Conservation (phyloP, 75 land plant genomes). For the Azolla pinnata region DNA sequence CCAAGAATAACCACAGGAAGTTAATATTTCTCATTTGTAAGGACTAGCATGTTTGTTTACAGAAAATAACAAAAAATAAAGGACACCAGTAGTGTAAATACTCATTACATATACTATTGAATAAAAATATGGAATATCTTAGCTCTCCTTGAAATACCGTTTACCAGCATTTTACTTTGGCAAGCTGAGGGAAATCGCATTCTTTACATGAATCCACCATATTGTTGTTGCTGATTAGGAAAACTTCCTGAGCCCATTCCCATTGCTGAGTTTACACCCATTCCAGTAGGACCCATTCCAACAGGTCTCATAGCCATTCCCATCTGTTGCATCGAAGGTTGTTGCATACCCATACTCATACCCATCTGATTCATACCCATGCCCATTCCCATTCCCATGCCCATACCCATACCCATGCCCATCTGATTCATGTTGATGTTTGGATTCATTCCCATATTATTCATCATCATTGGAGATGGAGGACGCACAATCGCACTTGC, state of each 20-base stretch:
- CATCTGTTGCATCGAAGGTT: slow-evolving; percentile 16
- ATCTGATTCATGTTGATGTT: slow-evolving; percentile 40
- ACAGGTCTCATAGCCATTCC: slow-evolving; percentile 39
- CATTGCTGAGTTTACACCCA: slow-evolving; percentile 34
- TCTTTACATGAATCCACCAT: no score
- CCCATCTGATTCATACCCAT: slow-evolving; percentile 35
- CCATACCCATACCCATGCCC: slow-evolving; percentile 22
- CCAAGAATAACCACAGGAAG: no score
- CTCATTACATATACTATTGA: no score
- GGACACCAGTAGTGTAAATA: no score
- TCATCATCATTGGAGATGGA: slow-evolving; percentile 32
- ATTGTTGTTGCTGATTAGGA: slow-evolving; percentile 10
- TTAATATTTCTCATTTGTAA: no score
- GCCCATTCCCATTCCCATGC: slow-evolving; percentile 26
- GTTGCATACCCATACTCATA: slow-evolving; percentile 24
- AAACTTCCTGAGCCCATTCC: slow-evolving; percentile 26
- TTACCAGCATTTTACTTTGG: no score
- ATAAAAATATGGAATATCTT: no score
- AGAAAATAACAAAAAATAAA: no score
- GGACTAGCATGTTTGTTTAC: no score
- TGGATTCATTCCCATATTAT: slow-evolving; percentile 29
- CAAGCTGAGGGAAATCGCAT: no score
- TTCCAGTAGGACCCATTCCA: slow-evolving; percentile 37
- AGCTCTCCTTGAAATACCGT: no score
- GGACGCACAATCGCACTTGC: slow-evolving; percentile 54